Evolutionary conservation across 192 early-diverging fungal species (phyloP).

Genomic region (Linnemannia schmuckeri): DNA sequence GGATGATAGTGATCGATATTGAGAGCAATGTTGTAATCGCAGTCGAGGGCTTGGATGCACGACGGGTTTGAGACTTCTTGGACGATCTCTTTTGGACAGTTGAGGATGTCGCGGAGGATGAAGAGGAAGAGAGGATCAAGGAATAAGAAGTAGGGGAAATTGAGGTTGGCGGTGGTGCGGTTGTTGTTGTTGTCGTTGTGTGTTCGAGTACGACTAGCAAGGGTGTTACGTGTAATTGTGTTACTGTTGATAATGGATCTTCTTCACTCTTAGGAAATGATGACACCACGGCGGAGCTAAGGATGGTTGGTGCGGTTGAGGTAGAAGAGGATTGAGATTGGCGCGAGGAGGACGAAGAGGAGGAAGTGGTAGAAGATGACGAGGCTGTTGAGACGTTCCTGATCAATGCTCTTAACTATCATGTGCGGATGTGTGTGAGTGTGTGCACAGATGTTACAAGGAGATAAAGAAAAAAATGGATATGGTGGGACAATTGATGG

Average conservation of each 20-base stretch:
- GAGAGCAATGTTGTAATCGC: slow-evolving; percentile 45
- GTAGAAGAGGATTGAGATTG: slow-evolving; percentile 16
- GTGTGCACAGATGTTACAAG: neutral
- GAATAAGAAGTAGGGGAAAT: neutral
- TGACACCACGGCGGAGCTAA: neutral
- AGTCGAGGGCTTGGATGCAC: neutral
- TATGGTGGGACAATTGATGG: neutral
- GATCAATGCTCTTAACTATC: slow-evolving; percentile 29
- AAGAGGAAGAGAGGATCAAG: neutral
- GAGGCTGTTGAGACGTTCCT: slow-evolving; percentile 45
- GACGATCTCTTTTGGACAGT: neutral
- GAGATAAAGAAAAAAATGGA: neutral
- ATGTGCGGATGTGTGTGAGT: neutral
- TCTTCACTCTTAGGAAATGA: neutral
- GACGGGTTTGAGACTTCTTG: neutral
- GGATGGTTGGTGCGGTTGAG: neutral
- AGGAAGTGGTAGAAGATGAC: slow-evolving; percentile 10
- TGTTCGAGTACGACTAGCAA: neutral
- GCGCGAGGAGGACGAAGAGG: neutral
- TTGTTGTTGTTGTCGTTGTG: neutral
- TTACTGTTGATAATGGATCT: neutral
- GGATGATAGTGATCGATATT: slow-evolving; percentile 42
- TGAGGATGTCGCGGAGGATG: slow-evolving; percentile 9
- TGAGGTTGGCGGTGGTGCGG: neutral
- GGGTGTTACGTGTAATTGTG: neutral